Conservation (phyloP, 306 rosid species). For the Prunus davidiana region DNA sequence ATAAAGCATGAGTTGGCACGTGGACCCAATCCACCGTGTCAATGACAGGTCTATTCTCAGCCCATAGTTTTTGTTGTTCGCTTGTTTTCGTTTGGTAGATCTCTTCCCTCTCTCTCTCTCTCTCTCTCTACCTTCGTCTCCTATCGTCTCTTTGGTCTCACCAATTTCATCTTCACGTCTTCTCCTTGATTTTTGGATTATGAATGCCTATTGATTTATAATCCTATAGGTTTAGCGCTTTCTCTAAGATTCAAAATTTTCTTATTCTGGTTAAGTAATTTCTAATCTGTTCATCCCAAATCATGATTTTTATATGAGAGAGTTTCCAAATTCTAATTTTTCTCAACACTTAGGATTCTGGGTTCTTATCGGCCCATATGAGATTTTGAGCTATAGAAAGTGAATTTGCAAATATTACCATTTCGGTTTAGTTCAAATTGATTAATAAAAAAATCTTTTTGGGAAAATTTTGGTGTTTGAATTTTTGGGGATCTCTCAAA, state of each 20-base stretch:
- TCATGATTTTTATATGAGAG: not conserved
- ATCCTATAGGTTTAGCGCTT: not conserved
- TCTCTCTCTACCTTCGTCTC: not conserved
- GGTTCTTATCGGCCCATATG: not conserved
- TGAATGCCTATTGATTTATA: not conserved
- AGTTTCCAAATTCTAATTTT: not conserved
- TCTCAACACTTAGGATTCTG: not conserved
- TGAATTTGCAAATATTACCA: not conserved
- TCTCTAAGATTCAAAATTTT: not conserved
- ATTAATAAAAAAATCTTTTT: not conserved
- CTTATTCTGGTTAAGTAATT: not conserved
- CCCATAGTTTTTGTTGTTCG: slow-evolving; percentile 14
- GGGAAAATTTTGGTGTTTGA: not conserved
- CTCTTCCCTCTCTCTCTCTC: not conserved
- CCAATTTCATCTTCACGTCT: not conserved
- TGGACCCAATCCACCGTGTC: slow-evolving; percentile 28
- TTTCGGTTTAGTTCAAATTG: slow-evolving; percentile 12
- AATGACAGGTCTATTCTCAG: not conserved
- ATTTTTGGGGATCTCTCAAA: slow-evolving; percentile 16
- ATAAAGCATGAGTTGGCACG: slow-evolving; percentile 6
- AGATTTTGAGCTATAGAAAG: not conserved
- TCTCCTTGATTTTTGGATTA: not conserved
- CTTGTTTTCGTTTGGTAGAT: not conserved
- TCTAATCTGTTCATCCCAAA: not conserved
- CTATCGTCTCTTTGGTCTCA: not conserved